Percentiles rank a stretch among this genome's conserved stretches.
These are phyloP conservation scores for Saccharomycopsis schoenii DNA, from an alignment of 805 yeast genomes.

Conservation along the genomic window DNA sequence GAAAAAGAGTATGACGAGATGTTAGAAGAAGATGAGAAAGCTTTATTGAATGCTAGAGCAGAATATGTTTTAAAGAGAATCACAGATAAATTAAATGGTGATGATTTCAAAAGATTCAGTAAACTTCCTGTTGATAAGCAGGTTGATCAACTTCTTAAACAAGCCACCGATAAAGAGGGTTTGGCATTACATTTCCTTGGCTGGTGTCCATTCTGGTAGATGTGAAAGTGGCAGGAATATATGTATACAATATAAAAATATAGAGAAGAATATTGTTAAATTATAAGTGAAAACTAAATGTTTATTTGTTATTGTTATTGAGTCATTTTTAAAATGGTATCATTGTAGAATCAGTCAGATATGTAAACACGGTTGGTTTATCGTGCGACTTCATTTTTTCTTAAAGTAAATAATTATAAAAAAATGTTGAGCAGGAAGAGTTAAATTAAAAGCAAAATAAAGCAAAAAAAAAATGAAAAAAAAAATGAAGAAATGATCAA, in stretches of 20 bases:
- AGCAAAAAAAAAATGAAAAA: not conserved
- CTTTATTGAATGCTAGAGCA: slow-evolving; percentile 71
- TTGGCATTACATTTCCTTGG: slow-evolving; percentile 95
- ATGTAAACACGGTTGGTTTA: no score
- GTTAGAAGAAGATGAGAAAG: slow-evolving; percentile 66
- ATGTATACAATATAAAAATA: no score
- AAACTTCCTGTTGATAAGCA: slow-evolving; percentile 79
- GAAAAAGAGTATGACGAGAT: slow-evolving; percentile 66
- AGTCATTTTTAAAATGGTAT: no score
- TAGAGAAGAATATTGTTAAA: no score
- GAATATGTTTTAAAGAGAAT: slow-evolving; percentile 82
- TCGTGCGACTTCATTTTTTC: no score
- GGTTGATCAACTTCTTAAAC: slow-evolving; percentile 87
- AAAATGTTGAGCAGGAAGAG: no score
- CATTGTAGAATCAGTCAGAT: no score
- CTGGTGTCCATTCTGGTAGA: slow-evolving; percentile 98
- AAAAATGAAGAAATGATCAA: not conserved
- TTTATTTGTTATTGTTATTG: no score
- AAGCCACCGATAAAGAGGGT: slow-evolving; percentile 93
- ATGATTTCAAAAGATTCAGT: slow-evolving; percentile 67
- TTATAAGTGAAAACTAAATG: no score
- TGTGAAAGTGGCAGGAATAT: no score
- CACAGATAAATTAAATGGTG: slow-evolving; percentile 86
- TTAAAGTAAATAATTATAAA: no score
- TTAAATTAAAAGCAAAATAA: no score